Evolutionary conservation across 2,329 filamentous ascomycete species (phyloP).

Genomic region (Camptophora hylomeconis): DNA sequence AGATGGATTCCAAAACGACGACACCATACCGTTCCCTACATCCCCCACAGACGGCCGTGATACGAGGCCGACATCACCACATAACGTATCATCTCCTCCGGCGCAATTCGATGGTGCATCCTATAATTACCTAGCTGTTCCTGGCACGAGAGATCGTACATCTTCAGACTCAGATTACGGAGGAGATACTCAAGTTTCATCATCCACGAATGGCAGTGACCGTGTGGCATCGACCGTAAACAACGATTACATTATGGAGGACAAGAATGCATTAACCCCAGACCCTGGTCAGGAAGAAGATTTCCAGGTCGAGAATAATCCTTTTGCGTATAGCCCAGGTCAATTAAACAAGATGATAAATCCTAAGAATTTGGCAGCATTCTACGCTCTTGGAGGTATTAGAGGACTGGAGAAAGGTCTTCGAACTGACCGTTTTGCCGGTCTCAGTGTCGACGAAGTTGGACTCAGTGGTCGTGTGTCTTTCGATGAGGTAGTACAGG

Average conservation of each 20-base stretch:
- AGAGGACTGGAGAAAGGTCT: constrained; percentile 61
- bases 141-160: constrained; percentile 48
- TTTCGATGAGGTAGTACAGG: constrained; percentile 49
- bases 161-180: constrained; percentile 46
- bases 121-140: constrained; percentile 47
- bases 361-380: constrained; percentile 63
- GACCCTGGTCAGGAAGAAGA: constrained; percentile 60
- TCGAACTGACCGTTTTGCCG: constrained; percentile 49
- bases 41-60: constrained; percentile 41
- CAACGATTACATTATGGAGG: constrained; percentile 40
- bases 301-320: constrained; percentile 54
- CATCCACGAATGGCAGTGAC: constrained; percentile 29
- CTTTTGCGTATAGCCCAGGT: constrained; percentile 60
- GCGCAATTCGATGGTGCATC: constrained; percentile 38
- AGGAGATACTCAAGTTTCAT: constrained; percentile 40
- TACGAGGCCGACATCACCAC: constrained; percentile 51
- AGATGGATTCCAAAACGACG: constrained; percentile 23
- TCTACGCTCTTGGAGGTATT: constrained; percentile 62
- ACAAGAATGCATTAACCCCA: constrained; percentile 51
- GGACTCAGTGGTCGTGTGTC: constrained; percentile 48
- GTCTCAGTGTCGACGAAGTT: constrained; percentile 58
- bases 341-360: constrained; percentile 66
- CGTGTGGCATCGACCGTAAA: constrained; percentile 22
- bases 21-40: constrained; percentile 19
- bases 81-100: constrained; percentile 51